These are phyloP conservation scores for Arthrocladium fulminans DNA, from an alignment of 2,329 filamentous ascomycete genomes.

Conservation along the genomic window DNA sequence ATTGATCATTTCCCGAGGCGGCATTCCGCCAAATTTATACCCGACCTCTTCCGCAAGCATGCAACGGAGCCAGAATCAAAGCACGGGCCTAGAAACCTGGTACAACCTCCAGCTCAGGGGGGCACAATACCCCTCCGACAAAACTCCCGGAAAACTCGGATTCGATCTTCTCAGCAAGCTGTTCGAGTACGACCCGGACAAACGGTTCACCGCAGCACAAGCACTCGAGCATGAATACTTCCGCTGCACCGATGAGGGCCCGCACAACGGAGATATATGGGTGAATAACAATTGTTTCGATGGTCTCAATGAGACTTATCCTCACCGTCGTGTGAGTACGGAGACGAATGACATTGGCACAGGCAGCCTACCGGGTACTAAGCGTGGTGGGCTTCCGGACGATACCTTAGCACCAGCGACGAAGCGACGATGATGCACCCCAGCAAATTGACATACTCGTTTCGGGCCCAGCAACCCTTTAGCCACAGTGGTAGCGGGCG, in stretches of 20 bases:
- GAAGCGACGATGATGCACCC: slow-evolving; percentile 13
- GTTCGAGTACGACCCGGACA: slow-evolving; percentile 86
- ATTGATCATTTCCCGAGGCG: slow-evolving; percentile 35
- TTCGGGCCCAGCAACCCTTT: no score
- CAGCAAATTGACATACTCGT: no score
- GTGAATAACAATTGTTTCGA: slow-evolving; percentile 83
- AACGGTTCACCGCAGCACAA: slow-evolving; percentile 75
- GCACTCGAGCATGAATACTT: slow-evolving; percentile 92
- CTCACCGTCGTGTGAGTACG: slow-evolving; percentile 77
- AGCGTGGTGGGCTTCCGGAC: slow-evolving; percentile 76
- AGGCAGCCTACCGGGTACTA: slow-evolving; percentile 79
- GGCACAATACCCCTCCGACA: slow-evolving; percentile 42
- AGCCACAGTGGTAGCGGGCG: no score
- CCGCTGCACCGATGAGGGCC: slow-evolving; percentile 45
- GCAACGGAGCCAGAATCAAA: slow-evolving; percentile 36
- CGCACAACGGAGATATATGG: slow-evolving; percentile 22
- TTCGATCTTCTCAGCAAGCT: slow-evolving; percentile 72
- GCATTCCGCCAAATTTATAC: slow-evolving; percentile 25
- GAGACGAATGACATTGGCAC: slow-evolving; percentile 96
- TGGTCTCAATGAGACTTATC: slow-evolving; percentile 79
- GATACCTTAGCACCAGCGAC: slow-evolving; percentile 40
- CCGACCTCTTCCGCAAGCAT: slow-evolving; percentile 16
- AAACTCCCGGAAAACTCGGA: slow-evolving; percentile 63
- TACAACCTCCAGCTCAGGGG: slow-evolving; percentile 63
- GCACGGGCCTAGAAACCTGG: slow-evolving; percentile 62